Evolutionary conservation across 805 yeast species (phyloP).

Genomic region (Yarrowia sp.): DNA sequence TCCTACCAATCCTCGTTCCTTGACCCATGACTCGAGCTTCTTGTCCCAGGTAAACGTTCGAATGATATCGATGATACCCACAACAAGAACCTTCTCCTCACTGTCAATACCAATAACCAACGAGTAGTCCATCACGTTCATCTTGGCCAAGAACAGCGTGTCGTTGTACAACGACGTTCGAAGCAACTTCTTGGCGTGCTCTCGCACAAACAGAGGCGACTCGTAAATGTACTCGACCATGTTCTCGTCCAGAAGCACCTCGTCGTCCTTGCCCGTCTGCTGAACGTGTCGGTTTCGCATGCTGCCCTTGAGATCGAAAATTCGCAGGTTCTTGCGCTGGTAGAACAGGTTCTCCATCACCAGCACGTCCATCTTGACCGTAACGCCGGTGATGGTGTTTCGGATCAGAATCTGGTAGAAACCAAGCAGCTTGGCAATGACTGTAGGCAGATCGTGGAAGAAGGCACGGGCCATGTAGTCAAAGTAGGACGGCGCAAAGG

Average conservation of each 20-base stretch:
- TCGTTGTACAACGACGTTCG: constrained; percentile 94
- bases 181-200: constrained; percentile 80
- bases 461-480: constrained; percentile 93
- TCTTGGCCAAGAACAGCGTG: constrained; percentile 85
- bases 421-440: constrained; percentile 91
- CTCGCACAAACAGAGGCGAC: constrained; percentile 89
- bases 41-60: constrained; percentile 99
- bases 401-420: constrained; percentile 90
- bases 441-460: constrained; percentile 93
- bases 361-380: constrained; percentile 81
- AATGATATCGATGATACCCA: constrained; percentile 91
- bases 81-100: constrained; percentile 61
- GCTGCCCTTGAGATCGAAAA: constrained; percentile 95
- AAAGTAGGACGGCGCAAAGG: constrained; percentile 94
- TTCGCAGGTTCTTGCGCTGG: constrained; percentile 73
- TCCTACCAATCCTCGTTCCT: constrained; percentile 85
- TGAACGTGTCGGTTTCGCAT: constrained; percentile 97
- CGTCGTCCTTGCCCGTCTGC: constrained; percentile 93
- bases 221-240: constrained; percentile 98
- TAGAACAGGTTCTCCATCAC: constrained; percentile 96
- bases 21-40: constrained; percentile 97
- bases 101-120: constrained; percentile 88
- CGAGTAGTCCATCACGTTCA: constrained; percentile 99
- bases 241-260: constrained; percentile 91
- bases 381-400: constrained; percentile 70